Conservation (phyloP, 2,329 filamentous ascomycete genomes). For the Pseudogymnoascus sp. region DNA sequence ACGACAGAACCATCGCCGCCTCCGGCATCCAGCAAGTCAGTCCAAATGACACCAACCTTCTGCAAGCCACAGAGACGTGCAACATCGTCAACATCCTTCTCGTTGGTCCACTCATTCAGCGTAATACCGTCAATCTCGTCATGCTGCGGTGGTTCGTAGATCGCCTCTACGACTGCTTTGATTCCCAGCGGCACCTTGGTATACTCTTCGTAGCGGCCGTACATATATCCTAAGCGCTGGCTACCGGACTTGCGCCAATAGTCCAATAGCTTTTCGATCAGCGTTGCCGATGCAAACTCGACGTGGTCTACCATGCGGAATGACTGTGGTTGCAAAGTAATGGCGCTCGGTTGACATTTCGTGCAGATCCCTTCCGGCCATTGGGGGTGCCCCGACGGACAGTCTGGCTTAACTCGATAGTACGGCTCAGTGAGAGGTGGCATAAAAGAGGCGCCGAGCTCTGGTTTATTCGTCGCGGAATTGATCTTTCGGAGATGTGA, state of each 20-base stretch:
- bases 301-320: conserved; percentile 98
- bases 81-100: conserved; percentile 70
- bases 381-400: conserved; percentile 82
- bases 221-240: conserved; percentile 83
- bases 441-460: conserved; percentile 90
- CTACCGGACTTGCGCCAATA: conserved; percentile 78
- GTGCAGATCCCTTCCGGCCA: conserved; percentile 97
- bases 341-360: conserved; percentile 95
- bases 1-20: conserved; percentile 75
- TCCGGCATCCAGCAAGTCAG: conserved; percentile 78
- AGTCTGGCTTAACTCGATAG: conserved; percentile 80
- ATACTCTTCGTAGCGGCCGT: conserved; percentile 86
- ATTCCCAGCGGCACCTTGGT: conserved; percentile 85
- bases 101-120: conserved; percentile 74
- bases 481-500: conserved; percentile 92
- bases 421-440: conserved; percentile 89
- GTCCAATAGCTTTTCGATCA: conserved; percentile 85
- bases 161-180: conserved; percentile 92
- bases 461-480: conserved; percentile 89
- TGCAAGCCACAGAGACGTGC: conserved; percentile 78
- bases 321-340: conserved; percentile 84
- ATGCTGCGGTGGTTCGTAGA: conserved; percentile 90
- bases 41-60: conserved; percentile 88
- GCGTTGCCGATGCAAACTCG: conserved; percentile 76
- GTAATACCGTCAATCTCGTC: conserved; percentile 85